Evolutionary conservation across 331 rosid species (phyloP), one percentile per base, ranked within the genome.

Genomic region (Cydonia oblonga): DNA sequence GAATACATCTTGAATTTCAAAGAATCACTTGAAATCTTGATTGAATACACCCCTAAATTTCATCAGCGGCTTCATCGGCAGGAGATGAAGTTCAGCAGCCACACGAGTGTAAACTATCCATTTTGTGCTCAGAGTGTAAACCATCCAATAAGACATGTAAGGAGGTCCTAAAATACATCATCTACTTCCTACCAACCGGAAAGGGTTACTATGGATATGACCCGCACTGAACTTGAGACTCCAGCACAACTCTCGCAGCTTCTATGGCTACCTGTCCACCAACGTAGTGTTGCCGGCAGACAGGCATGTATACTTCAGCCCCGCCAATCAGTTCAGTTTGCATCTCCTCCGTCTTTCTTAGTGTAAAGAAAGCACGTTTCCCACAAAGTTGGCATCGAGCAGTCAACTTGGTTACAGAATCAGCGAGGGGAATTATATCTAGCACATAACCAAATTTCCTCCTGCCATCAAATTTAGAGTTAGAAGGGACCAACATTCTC

Each of bases 351-450:
- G 85, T 80, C 80, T 84, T 84, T 66, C 85, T 75, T 33, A 84
- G 53, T 5, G 87, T 81, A 72, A 84, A 84, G 49, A 38, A 67
- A 67, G 85, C 87, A 8, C 53, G 70, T 19, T 78, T 69, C 58
- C 87, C 87, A 24, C 87, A 80, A 33, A 84, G 59, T 44, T 84
- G 85, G 0, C 85, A 84, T 52, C 81, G 72, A 53, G 87, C 75
- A 25, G 76, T 77, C 64, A 84, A 64, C 78, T 84, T 84, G 10
- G 83, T 84, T 3, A 84, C 79, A 13, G 87, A 70, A 52, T 84
- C 83, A 30, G 87, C 87, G 18, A 84, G 87, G 2, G 87, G 87
- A 33, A 84, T 75, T 75, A 84, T 84, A 42, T 84, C 83, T 3
- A 84, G 77, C 28, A 84, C 85, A 54, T 76, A 75, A 26, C 87